These are phyloP conservation scores for Takakia lepidozioides DNA, from an alignment of 225 moss, liverwort and hornwort species.

Conservation along the genomic window DNA sequence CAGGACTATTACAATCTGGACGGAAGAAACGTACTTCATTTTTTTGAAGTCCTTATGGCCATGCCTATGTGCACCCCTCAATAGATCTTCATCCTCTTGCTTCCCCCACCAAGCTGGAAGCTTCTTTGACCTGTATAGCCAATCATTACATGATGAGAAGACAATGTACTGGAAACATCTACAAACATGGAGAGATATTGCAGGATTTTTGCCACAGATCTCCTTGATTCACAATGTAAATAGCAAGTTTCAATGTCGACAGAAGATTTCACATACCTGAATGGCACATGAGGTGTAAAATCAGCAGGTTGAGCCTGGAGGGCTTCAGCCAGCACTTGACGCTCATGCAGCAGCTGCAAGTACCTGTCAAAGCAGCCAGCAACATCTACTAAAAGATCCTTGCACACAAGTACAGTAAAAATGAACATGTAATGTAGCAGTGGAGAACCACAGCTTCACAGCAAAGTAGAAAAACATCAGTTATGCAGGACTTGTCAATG, in stretches of 20 bases:
- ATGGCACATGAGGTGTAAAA: conserved; percentile 27
- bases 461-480: no score
- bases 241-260: neutral
- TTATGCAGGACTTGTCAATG: no score
- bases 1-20: no score
- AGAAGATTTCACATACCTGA: conserved; percentile 17
- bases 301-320: conserved; percentile 16
- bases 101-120: conserved; percentile 69
- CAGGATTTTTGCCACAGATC: neutral
- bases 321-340: conserved; percentile 20
- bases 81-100: conserved; percentile 63
- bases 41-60: conserved; percentile 67
- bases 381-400: neutral
- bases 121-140: conserved; percentile 55
- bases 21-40: conserved; percentile 55
- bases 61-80: conserved; percentile 61
- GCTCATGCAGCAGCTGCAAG: conserved; percentile 23
- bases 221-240: neutral
- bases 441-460: no score
- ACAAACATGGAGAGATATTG: neutral
- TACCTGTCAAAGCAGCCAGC: conserved; percentile 12
- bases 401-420: neutral
- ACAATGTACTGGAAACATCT: neutral
- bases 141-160: neutral
- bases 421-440: neutral